A percentile compares a stretch with the other conserved stretches of the same genome.
Conservation (phyloP, 306 rosid species). For the Hylodesmum podocarpum region DNA sequence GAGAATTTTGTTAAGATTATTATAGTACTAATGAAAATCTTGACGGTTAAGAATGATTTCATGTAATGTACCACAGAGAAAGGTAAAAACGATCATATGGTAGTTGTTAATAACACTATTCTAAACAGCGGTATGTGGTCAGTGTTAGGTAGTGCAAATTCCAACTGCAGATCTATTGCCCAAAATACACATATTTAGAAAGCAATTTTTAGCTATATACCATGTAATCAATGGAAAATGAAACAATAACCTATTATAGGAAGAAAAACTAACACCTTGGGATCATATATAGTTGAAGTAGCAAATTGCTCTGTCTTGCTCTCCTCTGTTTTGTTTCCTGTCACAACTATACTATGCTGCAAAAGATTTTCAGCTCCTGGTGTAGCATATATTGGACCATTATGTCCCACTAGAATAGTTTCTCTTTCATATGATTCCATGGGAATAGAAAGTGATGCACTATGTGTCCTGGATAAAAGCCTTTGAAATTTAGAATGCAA, state of each 20-base stretch:
- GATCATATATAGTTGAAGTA: conserved; percentile 43
- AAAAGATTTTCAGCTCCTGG: conserved; percentile 31
- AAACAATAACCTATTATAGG: background rate
- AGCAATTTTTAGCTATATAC: background rate
- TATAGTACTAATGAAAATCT: too few relatives aligned
- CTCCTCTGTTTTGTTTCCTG: conserved; percentile 33
- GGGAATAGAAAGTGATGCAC: conserved; percentile 55
- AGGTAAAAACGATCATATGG: too few relatives aligned
- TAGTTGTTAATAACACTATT: background rate
- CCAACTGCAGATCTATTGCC: background rate
- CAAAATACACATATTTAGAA: conserved; percentile 3
- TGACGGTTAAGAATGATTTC: too few relatives aligned
- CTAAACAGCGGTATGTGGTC: background rate
- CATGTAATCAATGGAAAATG: background rate
- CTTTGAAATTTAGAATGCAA: conserved; percentile 31
- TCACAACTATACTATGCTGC: conserved; percentile 16
- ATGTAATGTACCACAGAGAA: too few relatives aligned
- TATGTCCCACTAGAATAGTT: conserved; percentile 46
- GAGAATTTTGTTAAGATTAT: background rate
- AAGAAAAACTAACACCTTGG: conserved; percentile 42
- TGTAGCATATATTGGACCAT: conserved; percentile 45
- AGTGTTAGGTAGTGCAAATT: background rate
- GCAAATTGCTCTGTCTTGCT: conserved; percentile 32
- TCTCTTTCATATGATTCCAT: conserved; percentile 45
- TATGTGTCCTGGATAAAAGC: conserved; percentile 37